Base-by-base conservation (phyloP, 2,329 filamentous ascomycete species). In the Chalaropsis thielavioides region DNA sequence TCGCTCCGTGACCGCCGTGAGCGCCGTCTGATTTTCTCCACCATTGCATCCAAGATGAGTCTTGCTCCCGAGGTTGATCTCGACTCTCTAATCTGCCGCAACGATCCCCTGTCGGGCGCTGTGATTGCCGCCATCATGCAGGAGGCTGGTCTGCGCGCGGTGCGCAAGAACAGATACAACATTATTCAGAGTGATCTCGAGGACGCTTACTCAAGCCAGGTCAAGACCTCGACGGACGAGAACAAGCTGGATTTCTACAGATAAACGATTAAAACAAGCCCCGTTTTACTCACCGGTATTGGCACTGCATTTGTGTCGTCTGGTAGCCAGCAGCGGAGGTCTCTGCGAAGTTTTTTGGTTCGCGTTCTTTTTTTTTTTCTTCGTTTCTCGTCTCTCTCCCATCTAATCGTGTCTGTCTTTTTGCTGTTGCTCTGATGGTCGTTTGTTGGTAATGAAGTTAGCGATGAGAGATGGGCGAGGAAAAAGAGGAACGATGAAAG, bases 71-170 rank as follows among this genome's bases (percentile, higher is more conserved):
- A 99, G 75, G 94, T 96, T 64, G 94, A 99, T 74, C 80, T 99
- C 68, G 94, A 99, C 77, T 94, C 89, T 69, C 79, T 99, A 72
- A 99, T 99, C 72, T 91, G 96, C 69, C 86, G 94, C 72, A 99
- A 97, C 73, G 94, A 99, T 74, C 94, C 94, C 1, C 79, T 99
- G 61, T 95, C 89, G 61, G 94, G 94, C 71, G 94, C 94, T 66
- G 87, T 99, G 71, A 99, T 99, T 74, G 92, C 94, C 60, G 94
- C 94, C 62, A 96, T 99, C 74, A 99, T 99, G 94, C 94, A 99
- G 76, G 94, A 99, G 78, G 94, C 94, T 40, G 94, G 94, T 70
- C 81, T 99, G 70, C 84, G 92, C 70, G 92, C 92, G 31, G 92
- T 97, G 69, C 83, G 92, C 72, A 97, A 96, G 85, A 97, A 99